Conservation (phyloP, 768 basidiomycete genomes). For the Favolaschia claudopus region DNA sequence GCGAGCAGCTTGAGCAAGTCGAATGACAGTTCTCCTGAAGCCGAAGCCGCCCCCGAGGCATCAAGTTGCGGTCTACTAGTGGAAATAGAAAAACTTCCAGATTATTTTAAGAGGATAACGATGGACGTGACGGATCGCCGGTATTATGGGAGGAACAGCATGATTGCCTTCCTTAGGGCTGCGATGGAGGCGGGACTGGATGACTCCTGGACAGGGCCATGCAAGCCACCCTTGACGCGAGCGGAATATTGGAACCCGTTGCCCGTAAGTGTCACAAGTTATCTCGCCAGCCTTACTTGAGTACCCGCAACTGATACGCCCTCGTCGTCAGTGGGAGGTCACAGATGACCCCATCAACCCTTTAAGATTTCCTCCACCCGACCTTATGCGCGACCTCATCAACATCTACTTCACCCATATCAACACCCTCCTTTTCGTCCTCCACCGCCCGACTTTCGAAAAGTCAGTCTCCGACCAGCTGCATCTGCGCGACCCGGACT, state of each 20-base stretch:
- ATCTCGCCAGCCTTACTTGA: no score
- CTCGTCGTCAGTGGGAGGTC: constrained; percentile 13
- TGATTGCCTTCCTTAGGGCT: neutral
- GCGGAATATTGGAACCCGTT: constrained; percentile 4
- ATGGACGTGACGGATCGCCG: neutral
- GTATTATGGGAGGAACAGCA: constrained; percentile 21
- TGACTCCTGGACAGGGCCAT: no score
- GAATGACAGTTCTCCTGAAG: no score
- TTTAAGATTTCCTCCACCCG: constrained; percentile 20
- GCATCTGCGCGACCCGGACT: constrained; percentile 47
- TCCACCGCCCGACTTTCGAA: constrained; percentile 62
- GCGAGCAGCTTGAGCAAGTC: no score
- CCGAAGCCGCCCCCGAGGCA: neutral
- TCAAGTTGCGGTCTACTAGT: neutral
- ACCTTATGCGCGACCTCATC: constrained; percentile 49
- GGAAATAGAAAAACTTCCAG: constrained; percentile 15
- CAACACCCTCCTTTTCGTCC: constrained; percentile 50
- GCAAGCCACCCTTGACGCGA: neutral
- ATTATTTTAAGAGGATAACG: constrained; percentile 8
- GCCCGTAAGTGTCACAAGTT: neutral
- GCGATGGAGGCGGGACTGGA: constrained; percentile 3
- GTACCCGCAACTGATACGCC: no score
- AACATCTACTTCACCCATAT: constrained; percentile 57
- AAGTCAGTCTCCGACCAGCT: constrained; percentile 42
- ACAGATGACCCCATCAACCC: neutral